Evolutionary conservation across 768 basidiomycete genomes (phyloP).

Genomic region (Grammothele lineata): DNA sequence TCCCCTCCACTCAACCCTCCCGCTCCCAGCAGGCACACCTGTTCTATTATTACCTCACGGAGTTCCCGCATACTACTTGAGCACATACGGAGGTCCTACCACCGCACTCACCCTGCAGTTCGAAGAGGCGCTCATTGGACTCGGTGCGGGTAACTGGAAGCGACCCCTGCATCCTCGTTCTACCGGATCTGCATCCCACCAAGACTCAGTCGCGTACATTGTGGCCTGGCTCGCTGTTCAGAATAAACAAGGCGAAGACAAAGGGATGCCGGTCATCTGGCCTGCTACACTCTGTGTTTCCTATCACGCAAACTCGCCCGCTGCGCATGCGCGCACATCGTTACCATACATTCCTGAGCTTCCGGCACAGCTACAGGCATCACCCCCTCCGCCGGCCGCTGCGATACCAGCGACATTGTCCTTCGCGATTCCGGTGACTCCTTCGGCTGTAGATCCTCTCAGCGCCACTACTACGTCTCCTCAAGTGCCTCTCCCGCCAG

Average conservation of each 20-base stretch:
- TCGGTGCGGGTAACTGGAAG: conserved; percentile 56
- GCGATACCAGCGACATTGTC: conserved; percentile 17
- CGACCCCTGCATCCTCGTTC: not conserved
- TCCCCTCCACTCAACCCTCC: conserved; percentile 38
- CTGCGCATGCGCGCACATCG: conserved; percentile 35
- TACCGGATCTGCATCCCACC: not conserved
- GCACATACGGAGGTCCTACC: conserved; percentile 66
- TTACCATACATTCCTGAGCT: conserved; percentile 60
- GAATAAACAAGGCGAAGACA: conserved; percentile 77
- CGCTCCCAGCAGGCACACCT: conserved; percentile 56
- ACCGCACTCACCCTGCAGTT: conserved; percentile 61
- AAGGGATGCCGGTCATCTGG: conserved; percentile 72
- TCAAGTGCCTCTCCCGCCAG: not conserved
- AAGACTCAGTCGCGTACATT: conserved; percentile 38
- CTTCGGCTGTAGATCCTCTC: conserved; percentile 5
- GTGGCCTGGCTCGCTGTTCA: conserved; percentile 74
- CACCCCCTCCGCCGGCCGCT: conserved; percentile 37
- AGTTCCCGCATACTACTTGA: conserved; percentile 68
- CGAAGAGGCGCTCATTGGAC: conserved; percentile 54
- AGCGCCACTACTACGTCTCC: conserved; percentile 3
- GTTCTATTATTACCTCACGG: conserved; percentile 68
- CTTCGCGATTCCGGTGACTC: conserved; percentile 2
- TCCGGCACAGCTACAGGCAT: conserved; percentile 56
- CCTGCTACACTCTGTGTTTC: conserved; percentile 56
- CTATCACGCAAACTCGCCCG: conserved; percentile 34